Evolutionary conservation across 2,329 filamentous ascomycete species (phyloP).

Genomic region (Ramichloridium luteum): DNA sequence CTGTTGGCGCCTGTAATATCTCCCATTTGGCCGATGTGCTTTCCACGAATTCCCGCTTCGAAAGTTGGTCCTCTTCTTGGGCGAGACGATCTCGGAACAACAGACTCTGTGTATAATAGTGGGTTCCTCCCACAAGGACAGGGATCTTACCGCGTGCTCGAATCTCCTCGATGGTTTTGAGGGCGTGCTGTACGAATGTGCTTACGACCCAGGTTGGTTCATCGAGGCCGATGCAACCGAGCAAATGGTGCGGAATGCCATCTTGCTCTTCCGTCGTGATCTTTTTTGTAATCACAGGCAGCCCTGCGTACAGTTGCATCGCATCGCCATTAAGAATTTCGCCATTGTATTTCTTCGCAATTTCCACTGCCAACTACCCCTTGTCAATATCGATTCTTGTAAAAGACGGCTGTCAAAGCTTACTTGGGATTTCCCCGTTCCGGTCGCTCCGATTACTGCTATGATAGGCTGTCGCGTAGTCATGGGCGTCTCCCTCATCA

Average conservation of each 20-base stretch:
- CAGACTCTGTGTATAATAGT: slow-evolving; percentile 86
- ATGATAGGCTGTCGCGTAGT: no score
- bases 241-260: slow-evolving; percentile 75
- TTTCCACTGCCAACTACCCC: slow-evolving; percentile 69
- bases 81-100: slow-evolving; percentile 66
- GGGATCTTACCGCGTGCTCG: slow-evolving; percentile 65
- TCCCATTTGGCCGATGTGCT: slow-evolving; percentile 40
- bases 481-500: no score
- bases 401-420: no score
- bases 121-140: slow-evolving; percentile 84
- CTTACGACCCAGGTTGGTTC: slow-evolving; percentile 76
- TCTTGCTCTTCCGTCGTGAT: slow-evolving; percentile 62
- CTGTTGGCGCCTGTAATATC: slow-evolving; percentile 59
- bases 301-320: slow-evolving; percentile 89
- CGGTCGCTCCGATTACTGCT: slow-evolving; percentile 77
- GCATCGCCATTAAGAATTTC: slow-evolving; percentile 96
- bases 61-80: slow-evolving; percentile 28
- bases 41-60: slow-evolving; percentile 19
- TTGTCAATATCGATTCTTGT: slow-evolving; percentile 31
- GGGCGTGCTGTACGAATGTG: slow-evolving; percentile 60
- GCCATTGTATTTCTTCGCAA: slow-evolving; percentile 72
- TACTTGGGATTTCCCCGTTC: slow-evolving; percentile 88
- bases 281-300: slow-evolving; percentile 94
- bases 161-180: slow-evolving; percentile 62
- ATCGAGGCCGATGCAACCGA: slow-evolving; percentile 63